Evolutionary conservation across 2,329 filamentous ascomycete genomes (phyloP), one percentile per base, ranked within the genome.

Genomic region (Alternaria sp.): DNA sequence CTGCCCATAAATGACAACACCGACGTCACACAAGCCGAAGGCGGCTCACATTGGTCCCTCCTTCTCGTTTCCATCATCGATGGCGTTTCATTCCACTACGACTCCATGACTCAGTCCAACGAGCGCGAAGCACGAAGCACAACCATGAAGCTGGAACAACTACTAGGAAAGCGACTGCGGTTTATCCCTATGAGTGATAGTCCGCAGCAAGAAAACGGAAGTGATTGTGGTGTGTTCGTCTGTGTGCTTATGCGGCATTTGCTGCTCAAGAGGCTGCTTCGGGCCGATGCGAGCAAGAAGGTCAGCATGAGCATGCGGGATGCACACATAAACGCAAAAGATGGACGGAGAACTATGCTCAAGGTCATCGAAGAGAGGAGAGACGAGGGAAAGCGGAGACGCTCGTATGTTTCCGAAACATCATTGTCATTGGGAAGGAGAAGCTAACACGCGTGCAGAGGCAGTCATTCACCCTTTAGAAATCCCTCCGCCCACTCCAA

Each of bases 221-320:
- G 88, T 74, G 95, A 99, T 79, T 99, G 95, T 71, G 95, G 95
- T 18, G 92, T 99, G 1, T 98, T 94, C 78, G 95, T 99, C 3
- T 98, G 95, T 78, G 87, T 98, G 67, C 86, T 94, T 64, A 99
- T 99, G 94, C 89, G 93, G 50, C 92, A 97, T 80, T 82, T 99
- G n/a, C 85, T 99, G 18, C 84, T 97, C 52, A 94, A 93, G 80
- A 85, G 92, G 59, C 84, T 99, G 25, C 82, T 99, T 59, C 87
- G 86, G 67, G 93, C 92, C 9, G 91, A 93, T 74, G 89, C 91
- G 3, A 87, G 88, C 64, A 89, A 94, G 78, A 97, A 97, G 81
- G 91, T 98, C 12, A 94, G 89, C 64, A 98, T 99, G 95, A 95
- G 92, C 74, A 91, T 98, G 86, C 89, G 87, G 5, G 92, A 92